Base-by-base conservation (phyloP, 2,329 filamentous ascomycete genomes). In the Hypoxylon sp. region DNA sequence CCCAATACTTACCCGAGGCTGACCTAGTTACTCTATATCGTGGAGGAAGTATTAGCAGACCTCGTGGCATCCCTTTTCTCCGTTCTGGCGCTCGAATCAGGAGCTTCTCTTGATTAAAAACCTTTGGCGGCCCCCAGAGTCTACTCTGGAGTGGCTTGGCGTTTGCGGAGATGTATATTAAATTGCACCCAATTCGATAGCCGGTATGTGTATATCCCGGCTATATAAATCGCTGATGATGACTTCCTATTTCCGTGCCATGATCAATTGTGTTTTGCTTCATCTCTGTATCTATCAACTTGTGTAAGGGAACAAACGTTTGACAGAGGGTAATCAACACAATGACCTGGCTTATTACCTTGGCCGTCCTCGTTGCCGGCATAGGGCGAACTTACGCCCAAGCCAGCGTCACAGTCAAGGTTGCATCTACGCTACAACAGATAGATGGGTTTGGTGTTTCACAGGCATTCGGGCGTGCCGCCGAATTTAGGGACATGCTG, bases 381-480 rank as follows among this genome's bases (percentile, higher is more conserved):
- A 17, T 67, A 55, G 60, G 60, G 25, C 50, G 63, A 30, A 41
- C 49, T 36, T 66, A 61, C 10, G 75, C 73, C 2, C 75, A 75
- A 58, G 65, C 72, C 1, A 56, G 72, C 2, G 71, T 80, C 32
- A 78, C 76, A 0, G 71, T 80, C 5, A 71, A 76, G 17, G 55
- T 75, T 1, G 69, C 61, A 30, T 73, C 74, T 11, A 75, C 66
- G 9, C 72, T 75, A 59, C 80, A 81, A 51, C 70, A 64, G 4
- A 83, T 85, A 46, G 83, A 85, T 64, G 83, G 83, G 10, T 85
- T 85, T 65, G 83, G 84, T 28, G 79, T 83, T 63, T 84, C 82
- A 0, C 79, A 84, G 64, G 84, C 84, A 5, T 86, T 86, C 67
- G 79, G 80, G 5, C 78, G 80, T 14, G 82, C 81, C 10, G 77